A percentile compares a stretch with the other conserved stretches of the same genome.
phyloP scores from a whole-genome alignment of 495 filamentous ascomycete species.

The Cudoniella acicularis region DNA sequence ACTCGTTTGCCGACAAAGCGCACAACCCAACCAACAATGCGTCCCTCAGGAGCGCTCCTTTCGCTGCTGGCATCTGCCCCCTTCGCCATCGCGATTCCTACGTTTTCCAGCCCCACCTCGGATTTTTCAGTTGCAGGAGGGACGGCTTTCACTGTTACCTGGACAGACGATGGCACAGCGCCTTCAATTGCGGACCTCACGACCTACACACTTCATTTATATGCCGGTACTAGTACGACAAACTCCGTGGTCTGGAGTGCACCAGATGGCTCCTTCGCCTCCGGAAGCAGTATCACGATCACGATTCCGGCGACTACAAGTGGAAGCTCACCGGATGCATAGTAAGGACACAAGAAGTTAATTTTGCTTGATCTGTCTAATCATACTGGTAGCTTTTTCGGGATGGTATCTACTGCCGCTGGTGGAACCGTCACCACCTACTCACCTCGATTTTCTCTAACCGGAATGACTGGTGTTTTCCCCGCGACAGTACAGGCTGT shows the following conservation, averaged over 20 bases:
- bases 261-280: constrained; percentile 21
- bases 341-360: constrained; percentile 42
- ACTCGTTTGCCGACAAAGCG: constrained; percentile 20
- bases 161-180: constrained; percentile 52
- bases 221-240: constrained; percentile 56
- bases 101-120: constrained; percentile 50
- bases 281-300: constrained; percentile 45
- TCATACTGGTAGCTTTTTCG: constrained; percentile 52
- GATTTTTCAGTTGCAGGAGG: constrained; percentile 44
- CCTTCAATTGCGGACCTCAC: constrained; percentile 48
- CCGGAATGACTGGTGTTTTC: constrained; percentile 64
- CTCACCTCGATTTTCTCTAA: constrained; percentile 61
- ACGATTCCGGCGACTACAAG: constrained; percentile 45
- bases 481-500: constrained; percentile 39
- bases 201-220: constrained; percentile 59
- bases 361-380: constrained; percentile 6
- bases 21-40: constrained; percentile 12
- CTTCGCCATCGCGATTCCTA: constrained; percentile 50
- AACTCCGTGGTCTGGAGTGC: constrained; percentile 10
- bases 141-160: constrained; percentile 48
- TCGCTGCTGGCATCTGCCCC: constrained; percentile 40
- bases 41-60: constrained; percentile 7
- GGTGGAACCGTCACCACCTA: constrained; percentile 55
- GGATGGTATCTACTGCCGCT: constrained; percentile 51
- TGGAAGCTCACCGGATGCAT: constrained; percentile 53